Conservation (phyloP, 2,329 filamentous ascomycete genomes). For the Penicillium capsulatum region DNA sequence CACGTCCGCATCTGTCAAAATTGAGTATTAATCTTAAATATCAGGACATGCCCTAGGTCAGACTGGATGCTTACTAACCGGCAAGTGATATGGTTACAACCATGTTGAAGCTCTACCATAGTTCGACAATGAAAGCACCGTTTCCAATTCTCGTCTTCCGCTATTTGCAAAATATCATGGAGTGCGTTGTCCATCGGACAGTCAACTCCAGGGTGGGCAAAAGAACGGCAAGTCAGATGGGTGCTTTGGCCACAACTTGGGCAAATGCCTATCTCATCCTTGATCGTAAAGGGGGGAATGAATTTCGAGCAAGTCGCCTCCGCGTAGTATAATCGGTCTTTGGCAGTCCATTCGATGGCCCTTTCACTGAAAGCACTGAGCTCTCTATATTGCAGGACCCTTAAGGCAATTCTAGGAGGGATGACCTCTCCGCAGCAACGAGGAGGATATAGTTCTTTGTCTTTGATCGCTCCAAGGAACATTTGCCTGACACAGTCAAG, state of each 20-base stretch:
- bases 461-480: constrained; percentile 13
- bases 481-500: constrained; percentile 9
- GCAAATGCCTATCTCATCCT: constrained; percentile 12
- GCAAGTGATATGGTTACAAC: constrained; percentile 19
- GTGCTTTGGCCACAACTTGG: constrained; percentile 12
- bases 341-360: constrained; percentile 11
- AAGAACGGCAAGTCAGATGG: constrained; percentile 13
- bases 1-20: not conserved
- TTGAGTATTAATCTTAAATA: constrained; percentile 25
- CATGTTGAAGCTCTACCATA: constrained; percentile 13
- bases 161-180: constrained; percentile 11
- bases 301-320: constrained; percentile 19
- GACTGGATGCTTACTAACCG: no score
- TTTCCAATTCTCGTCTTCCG: constrained; percentile 7
- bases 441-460: constrained; percentile 18
- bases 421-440: constrained; percentile 16
- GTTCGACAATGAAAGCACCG: constrained; percentile 13
- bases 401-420: constrained; percentile 2
- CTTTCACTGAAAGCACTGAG: constrained; percentile 10
- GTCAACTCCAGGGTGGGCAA: constrained; percentile 14
- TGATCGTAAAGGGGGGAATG: constrained; percentile 13
- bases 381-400: constrained; percentile 10
- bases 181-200: constrained; percentile 15
- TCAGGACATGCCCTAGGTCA: no score
- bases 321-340: constrained; percentile 19